Conservation (phyloP, 768 basidiomycete genomes). For the Trametes villosa region DNA sequence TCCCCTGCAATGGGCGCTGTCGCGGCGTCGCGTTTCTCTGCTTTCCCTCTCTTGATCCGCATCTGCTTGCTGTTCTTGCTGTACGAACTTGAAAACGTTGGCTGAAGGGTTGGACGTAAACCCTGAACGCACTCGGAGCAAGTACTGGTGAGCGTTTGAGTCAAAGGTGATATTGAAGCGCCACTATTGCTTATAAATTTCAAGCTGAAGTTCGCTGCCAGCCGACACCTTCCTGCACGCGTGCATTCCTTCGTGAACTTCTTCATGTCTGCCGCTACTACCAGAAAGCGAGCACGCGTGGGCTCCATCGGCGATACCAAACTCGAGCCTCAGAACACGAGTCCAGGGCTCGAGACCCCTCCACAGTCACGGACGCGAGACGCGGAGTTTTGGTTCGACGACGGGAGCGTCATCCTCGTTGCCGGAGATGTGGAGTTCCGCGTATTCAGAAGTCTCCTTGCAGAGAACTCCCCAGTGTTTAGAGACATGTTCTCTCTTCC, state of each 20-base stretch:
- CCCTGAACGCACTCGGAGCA: no score
- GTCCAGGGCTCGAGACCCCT: background rate
- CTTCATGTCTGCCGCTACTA: background rate
- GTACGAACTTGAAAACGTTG: no score
- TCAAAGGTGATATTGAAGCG: no score
- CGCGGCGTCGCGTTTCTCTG: no score
- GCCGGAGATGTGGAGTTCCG: constrained; percentile 31
- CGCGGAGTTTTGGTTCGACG: constrained; percentile 5
- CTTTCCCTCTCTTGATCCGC: no score
- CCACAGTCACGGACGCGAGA: background rate
- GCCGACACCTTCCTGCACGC: no score
- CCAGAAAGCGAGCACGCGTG: background rate
- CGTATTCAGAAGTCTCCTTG: constrained; percentile 31
- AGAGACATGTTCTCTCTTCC: constrained; percentile 20
- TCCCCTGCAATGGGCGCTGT: no score
- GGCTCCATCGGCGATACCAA: background rate
- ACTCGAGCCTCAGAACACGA: background rate
- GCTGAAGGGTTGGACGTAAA: no score
- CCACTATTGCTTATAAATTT: no score
- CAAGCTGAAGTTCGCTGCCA: no score
- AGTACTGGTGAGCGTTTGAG: no score
- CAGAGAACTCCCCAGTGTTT: constrained; percentile 31
- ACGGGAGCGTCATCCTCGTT: constrained; percentile 34
- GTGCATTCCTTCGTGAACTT: background rate
- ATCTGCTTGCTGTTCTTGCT: no score